phyloP scores from a whole-genome alignment of 805 yeast genomes.

The Cyberlindnera americana region DNA sequence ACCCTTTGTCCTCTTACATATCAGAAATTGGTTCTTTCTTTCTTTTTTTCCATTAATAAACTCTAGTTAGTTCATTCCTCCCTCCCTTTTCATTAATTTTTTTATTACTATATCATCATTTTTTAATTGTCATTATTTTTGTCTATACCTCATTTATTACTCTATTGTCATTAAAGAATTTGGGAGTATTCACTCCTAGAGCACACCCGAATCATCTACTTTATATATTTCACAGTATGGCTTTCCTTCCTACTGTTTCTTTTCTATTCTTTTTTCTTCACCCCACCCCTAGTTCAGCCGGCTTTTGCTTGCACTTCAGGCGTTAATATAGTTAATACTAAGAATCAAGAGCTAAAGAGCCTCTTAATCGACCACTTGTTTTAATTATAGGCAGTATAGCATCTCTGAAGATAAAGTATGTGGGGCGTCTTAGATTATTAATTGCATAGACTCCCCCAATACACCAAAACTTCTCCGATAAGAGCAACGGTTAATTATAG shows the following conservation, averaged over 20 bases:
- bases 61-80: neutral
- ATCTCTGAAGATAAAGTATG: too few relatives aligned
- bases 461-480: too few relatives aligned
- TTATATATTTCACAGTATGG: too few relatives aligned
- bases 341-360: neutral
- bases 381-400: too few relatives aligned
- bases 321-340: too few relatives aligned
- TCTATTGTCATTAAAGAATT: neutral
- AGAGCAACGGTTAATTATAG: too few relatives aligned
- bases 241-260: neutral
- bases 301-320: neutral
- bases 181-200: too few relatives aligned
- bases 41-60: neutral
- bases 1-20: neutral
- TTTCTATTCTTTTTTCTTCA: neutral
- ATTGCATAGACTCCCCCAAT: too few relatives aligned
- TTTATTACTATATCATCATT: neutral
- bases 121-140: constrained; percentile 2
- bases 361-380: too few relatives aligned
- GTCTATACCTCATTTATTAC: too few relatives aligned
- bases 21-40: neutral
- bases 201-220: too few relatives aligned
- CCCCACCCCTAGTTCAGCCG: neutral
- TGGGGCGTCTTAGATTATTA: too few relatives aligned
- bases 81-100: neutral